phyloP scores from a whole-genome alignment of 1,139 yeast genomes.

The Zygoascus sp. region DNA sequence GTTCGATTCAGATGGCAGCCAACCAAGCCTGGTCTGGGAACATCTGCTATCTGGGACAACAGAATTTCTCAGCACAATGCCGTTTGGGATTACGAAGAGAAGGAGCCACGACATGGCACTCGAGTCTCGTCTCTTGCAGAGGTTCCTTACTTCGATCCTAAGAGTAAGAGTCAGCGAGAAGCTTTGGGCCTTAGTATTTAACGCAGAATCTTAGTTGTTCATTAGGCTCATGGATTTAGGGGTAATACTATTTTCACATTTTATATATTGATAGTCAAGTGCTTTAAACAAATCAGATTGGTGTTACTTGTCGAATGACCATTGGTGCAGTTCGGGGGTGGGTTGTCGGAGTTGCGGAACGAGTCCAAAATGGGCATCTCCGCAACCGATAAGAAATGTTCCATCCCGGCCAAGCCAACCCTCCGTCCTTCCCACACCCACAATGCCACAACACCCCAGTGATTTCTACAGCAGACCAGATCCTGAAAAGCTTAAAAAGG shows the following conservation, averaged over 20 bases:
- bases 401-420: neutral
- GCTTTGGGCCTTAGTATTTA: slow-evolving; percentile 32
- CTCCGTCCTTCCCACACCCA: neutral
- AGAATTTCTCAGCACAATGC: slow-evolving; percentile 47
- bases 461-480: slow-evolving; percentile 22
- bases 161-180: slow-evolving; percentile 52
- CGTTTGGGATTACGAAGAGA: slow-evolving; percentile 50
- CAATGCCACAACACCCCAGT: neutral
- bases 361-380: neutral
- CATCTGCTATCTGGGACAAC: slow-evolving; percentile 58
- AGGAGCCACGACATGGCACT: slow-evolving; percentile 52
- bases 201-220: neutral
- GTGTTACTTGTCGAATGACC: too few relatives aligned
- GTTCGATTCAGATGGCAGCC: slow-evolving; percentile 54
- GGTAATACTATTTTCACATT: too few relatives aligned
- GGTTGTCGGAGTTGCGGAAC: neutral
- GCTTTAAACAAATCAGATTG: too few relatives aligned
- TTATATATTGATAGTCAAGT: too few relatives aligned
- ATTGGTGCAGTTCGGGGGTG: neutral
- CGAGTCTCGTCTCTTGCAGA: slow-evolving; percentile 58
- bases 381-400: neutral
- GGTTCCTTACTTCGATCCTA: slow-evolving; percentile 48
- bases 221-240: too few relatives aligned
- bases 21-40: slow-evolving; percentile 46
- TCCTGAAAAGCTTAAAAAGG: slow-evolving; percentile 23